These are phyloP conservation scores for Penicillium janthinellum DNA, from an alignment of 2,329 filamentous ascomycete genomes.

Conservation along the genomic window DNA sequence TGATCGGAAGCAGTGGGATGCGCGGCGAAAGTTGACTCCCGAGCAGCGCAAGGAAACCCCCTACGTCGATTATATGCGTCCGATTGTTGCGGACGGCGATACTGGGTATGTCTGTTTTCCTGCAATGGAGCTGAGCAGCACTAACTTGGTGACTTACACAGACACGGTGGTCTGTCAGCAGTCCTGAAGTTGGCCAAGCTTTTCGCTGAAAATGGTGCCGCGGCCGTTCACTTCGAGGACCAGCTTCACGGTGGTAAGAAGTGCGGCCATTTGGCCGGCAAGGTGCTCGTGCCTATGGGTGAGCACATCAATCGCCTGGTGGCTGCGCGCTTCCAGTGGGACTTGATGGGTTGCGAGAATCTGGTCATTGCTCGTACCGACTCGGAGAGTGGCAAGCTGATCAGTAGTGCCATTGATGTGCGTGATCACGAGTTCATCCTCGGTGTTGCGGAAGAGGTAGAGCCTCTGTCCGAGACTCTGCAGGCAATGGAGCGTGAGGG, in stretches of 20 bases:
- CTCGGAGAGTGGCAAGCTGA: slow-evolving; percentile 86
- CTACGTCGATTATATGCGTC: slow-evolving; percentile 88
- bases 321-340: slow-evolving; percentile 94
- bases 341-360: slow-evolving; percentile 95
- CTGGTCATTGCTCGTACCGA: slow-evolving; percentile 93
- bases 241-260: slow-evolving; percentile 98
- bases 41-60: slow-evolving; percentile 74
- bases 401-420: slow-evolving; percentile 88
- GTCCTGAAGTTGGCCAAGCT: slow-evolving; percentile 96
- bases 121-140: not conserved
- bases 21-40: slow-evolving; percentile 72
- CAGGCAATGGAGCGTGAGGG: slow-evolving; percentile 86
- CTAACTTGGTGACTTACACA: slow-evolving; percentile 26
- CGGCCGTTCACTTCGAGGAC: slow-evolving; percentile 96
- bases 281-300: slow-evolving; percentile 88
- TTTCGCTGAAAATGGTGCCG: slow-evolving; percentile 95
- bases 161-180: slow-evolving; percentile 87
- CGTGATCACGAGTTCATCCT: slow-evolving; percentile 97
- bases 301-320: slow-evolving; percentile 96
- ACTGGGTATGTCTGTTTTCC: slow-evolving; percentile 61
- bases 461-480: slow-evolving; percentile 82
- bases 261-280: slow-evolving; percentile 93
- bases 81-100: slow-evolving; percentile 94
- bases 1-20: slow-evolving; percentile 92
- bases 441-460: slow-evolving; percentile 75